phyloP scores from a whole-genome alignment of 2,329 filamentous ascomycete genomes.

The Drechslerella coelobrocha region DNA sequence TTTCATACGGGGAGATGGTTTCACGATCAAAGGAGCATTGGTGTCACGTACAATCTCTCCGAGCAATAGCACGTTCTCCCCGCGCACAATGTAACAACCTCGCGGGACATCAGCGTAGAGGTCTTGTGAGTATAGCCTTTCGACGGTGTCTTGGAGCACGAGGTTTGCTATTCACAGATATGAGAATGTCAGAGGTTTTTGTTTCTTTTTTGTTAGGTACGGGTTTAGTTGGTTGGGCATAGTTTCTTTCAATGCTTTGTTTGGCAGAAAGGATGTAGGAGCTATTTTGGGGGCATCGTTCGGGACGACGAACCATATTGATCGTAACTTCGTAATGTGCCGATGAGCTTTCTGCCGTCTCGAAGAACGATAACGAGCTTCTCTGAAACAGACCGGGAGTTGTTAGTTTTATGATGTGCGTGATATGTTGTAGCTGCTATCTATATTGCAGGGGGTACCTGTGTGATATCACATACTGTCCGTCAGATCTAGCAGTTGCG shows the following conservation, averaged over 20 bases:
- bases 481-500: constrained; percentile 91
- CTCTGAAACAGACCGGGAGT: constrained; percentile 65
- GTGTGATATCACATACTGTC: constrained; percentile 74
- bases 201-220: no score
- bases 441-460: constrained; percentile 3
- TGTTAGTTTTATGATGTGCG: constrained; percentile 25
- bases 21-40: not conserved
- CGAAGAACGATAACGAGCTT: constrained; percentile 91
- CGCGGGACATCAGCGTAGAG: constrained; percentile 84
- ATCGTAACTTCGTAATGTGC: constrained; percentile 93
- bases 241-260: no score
- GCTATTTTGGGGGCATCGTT: constrained; percentile 1
- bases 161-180: constrained; percentile 73
- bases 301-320: constrained; percentile 76
- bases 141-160: constrained; percentile 88
- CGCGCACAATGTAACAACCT: constrained; percentile 88
- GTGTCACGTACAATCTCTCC: constrained; percentile 72
- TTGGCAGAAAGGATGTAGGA: no score
- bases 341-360: constrained; percentile 91
- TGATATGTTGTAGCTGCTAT: not conserved
- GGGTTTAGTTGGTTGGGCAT: no score
- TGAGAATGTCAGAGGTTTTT: constrained; percentile 12
- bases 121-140: constrained; percentile 78
- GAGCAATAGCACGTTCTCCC: constrained; percentile 94
- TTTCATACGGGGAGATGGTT: constrained; percentile 1